A percentile compares a stretch with the other conserved stretches of the same genome.
Evolutionary conservation across 257 asterid genomes (phyloP).

Genomic region (Verbena officinalis): DNA sequence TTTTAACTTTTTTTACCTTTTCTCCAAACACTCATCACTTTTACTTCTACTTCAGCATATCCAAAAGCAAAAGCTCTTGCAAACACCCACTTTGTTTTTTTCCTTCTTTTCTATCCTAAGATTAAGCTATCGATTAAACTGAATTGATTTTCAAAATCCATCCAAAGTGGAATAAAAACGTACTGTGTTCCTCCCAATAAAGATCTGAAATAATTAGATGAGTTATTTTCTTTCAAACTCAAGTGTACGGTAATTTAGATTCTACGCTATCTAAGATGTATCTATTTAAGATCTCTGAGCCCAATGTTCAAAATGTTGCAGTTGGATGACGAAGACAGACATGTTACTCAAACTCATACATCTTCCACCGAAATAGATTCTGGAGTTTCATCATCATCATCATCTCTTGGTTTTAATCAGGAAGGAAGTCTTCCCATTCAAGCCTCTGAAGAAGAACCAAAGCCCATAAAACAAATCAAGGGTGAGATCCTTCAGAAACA

Average conservation of each 20-base stretch:
- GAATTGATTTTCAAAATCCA: too few relatives aligned
- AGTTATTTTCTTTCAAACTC: slow-evolving; percentile 4
- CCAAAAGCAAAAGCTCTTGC: too few relatives aligned
- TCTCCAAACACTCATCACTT: too few relatives aligned
- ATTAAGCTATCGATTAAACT: neutral
- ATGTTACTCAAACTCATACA: slow-evolving; percentile 29
- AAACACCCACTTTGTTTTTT: too few relatives aligned
- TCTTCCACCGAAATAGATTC: slow-evolving; percentile 32
- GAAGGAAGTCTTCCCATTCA: slow-evolving; percentile 26
- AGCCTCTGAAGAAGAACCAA: slow-evolving; percentile 28
- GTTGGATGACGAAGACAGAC: slow-evolving; percentile 44
- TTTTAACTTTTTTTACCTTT: too few relatives aligned
- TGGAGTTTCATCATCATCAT: slow-evolving; percentile 24
- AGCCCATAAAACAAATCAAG: slow-evolving; percentile 20
- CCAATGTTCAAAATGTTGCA: slow-evolving; percentile 32
- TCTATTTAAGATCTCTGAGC: slow-evolving; percentile 14
- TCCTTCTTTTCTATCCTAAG: slow-evolving; percentile 5
- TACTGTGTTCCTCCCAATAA: neutral
- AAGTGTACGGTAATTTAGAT: neutral
- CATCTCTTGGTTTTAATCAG: slow-evolving; percentile 25
- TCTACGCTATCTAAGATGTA: slow-evolving; percentile 4
- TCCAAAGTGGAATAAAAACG: neutral
- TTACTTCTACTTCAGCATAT: too few relatives aligned
- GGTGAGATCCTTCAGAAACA: slow-evolving; percentile 29
- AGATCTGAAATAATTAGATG: neutral